Base-by-base conservation (phyloP, 228 moss, liverwort and hornwort species). In the Sphagnum fallax region DNA sequence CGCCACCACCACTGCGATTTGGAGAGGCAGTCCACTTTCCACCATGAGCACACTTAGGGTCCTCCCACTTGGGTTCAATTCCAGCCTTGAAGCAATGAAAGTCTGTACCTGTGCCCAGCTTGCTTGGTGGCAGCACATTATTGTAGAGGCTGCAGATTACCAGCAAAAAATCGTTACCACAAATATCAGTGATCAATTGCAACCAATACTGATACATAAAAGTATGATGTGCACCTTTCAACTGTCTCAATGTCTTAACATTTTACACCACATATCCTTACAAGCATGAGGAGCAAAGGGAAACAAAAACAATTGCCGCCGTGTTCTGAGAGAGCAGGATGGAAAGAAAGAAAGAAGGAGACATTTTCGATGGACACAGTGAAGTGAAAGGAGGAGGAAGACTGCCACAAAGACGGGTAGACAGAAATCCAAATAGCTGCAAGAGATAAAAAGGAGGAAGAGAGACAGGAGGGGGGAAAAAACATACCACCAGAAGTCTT, bases 1-100 rank as follows among this genome's bases (percentile, higher is more conserved):
- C 32, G 67, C 69, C 60, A 49, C 70, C 65, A 8, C 72, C 68
- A 70, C 52, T 73, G 65, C 77, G 71, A 5, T 75, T 69, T 18
- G 69, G 62, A 55, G 71, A 79, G 4, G 71, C 82, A 66, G 77
- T 82, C 86, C 80, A 86, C 67, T 80, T 76, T 6, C 80, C 74
- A 58, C 82, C 86, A 70, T 77, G 71, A 16, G 82, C 75, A 58
- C 77, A 80, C 69, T 71, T 62, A 1, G 80, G 78, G 16, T 80
- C 82, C 71, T 82, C 86, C 82, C 79, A 82, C 77, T 79, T 82
- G 48, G 78, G 82, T 65, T 86, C 82, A 69, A 82, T 77, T 59
- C 79, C 82, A 66, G 73, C 73, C 73, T 80, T 82, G 61, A 86
- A 82, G 75, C 77, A 80, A 64, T 80, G 75, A 60, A 83, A 74